phyloP scores from a whole-genome alignment of 768 basidiomycete species.

The Asterophora lycoperdoides region DNA sequence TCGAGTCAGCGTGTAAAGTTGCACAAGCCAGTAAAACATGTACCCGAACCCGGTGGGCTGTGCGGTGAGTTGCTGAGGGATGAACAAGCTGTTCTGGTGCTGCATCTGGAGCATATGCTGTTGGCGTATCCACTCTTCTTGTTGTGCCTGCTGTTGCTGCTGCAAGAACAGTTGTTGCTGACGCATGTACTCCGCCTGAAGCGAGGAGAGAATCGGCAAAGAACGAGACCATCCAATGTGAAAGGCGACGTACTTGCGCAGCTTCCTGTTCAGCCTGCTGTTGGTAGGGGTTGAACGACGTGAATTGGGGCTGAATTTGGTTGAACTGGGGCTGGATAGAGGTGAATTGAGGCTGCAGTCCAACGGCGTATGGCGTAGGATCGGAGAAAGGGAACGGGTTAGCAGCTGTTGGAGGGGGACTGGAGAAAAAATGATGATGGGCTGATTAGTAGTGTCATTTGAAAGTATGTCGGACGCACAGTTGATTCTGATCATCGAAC shows the following conservation, averaged over 20 bases:
- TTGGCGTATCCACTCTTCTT: constrained; percentile 41
- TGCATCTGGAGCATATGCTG: constrained; percentile 43
- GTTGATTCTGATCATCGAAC: constrained; percentile 83
- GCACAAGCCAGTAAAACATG: constrained; percentile 17
- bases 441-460: constrained; percentile 6
- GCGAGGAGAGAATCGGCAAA: neutral
- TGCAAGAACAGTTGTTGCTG: constrained; percentile 68
- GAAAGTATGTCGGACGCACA: constrained; percentile 45
- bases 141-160: constrained; percentile 47
- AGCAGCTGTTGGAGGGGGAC: constrained; percentile 28
- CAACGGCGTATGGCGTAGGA: constrained; percentile 53
- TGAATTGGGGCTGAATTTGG: constrained; percentile 77
- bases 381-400: constrained; percentile 65
- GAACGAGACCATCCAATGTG: constrained; percentile 31
- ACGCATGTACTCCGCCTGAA: constrained; percentile 64
- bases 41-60: constrained; percentile 80
- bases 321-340: constrained; percentile 75
- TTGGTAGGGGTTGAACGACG: constrained; percentile 91
- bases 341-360: constrained; percentile 51
- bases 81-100: constrained; percentile 37
- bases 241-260: constrained; percentile 43
- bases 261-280: constrained; percentile 92
- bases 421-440: constrained; percentile 26
- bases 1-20: neutral
- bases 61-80: constrained; percentile 18